Base-by-base conservation (phyloP, 1,139 yeast species). In the Geotrichum phurueaensis region DNA sequence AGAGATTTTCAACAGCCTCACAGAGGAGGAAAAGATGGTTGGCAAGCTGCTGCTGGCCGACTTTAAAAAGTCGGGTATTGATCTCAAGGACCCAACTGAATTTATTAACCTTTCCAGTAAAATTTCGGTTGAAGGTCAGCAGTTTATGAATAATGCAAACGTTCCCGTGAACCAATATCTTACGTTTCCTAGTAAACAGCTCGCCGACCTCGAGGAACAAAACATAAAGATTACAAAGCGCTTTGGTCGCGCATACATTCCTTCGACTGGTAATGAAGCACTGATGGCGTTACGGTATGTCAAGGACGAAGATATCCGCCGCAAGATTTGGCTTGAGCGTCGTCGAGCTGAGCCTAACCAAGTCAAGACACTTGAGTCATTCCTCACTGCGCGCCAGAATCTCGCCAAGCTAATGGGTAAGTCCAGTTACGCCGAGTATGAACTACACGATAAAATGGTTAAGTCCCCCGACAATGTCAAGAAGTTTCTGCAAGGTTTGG, bases 371-470 rank as follows among this genome's bases (percentile, higher is more conserved):
- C 76, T 94, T 58, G 84, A 84, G 57, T 77, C 78, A 48, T 77
- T 94, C 65, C 72, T 94, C 43, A 79, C 81, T 61, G 81, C 84
- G 64, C 78, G 99, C 62, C 89, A 89, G 3, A 76, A 83, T 3
- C 75, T 95, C 52, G 92, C 99, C 0, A 78, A 79, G 55, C 79
- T 89, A 76, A 79, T 94, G 77, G 96, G 96, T 0, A 83, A 83
- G 69, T 69, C 76, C 23, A 85, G 89, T 53, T 94, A 79, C 74
- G 84, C 95, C 0, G 86, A 87, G 58, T 92, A 94, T 70, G 96
- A 89, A 70, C 77, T 94, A 51, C 86, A 84, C 63, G 96, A 90
- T 65, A 94, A 95, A 71, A 89, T 94, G 97, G 96, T 96, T 15
- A 85, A 85, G 64, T 80, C 75, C 10, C 96, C 97, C 0, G 84